Conservation (phyloP, 1,284 basidiomycete species). For the Stygiomarasmius scandens region DNA sequence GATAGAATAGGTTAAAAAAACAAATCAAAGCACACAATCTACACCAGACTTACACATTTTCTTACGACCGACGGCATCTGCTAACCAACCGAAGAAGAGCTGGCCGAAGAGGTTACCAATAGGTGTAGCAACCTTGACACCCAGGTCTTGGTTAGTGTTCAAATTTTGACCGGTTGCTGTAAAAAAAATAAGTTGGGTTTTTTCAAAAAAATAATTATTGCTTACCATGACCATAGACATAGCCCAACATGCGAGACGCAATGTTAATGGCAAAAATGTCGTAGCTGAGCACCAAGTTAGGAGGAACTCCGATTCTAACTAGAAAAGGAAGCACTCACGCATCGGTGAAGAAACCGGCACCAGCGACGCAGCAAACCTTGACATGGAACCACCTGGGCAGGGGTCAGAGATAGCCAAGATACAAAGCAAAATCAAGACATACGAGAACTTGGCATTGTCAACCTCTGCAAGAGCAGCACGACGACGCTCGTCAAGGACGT, state of each 20-base stretch:
- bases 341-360: slow-evolving; percentile 84
- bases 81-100: slow-evolving; percentile 72
- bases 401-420: background rate
- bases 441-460: slow-evolving; percentile 77
- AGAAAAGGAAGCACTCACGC: slow-evolving; percentile 48
- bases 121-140: slow-evolving; percentile 64
- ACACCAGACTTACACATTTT: slow-evolving; percentile 71
- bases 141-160: slow-evolving; percentile 60
- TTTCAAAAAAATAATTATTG: slow-evolving; percentile 3
- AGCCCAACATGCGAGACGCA: slow-evolving; percentile 71
- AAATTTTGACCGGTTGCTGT: slow-evolving; percentile 32
- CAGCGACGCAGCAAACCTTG: slow-evolving; percentile 73
- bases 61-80: slow-evolving; percentile 73
- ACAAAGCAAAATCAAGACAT: slow-evolving; percentile 23
- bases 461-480: slow-evolving; percentile 76
- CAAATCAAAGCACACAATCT: background rate
- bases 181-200: slow-evolving; percentile 34
- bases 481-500: slow-evolving; percentile 55
- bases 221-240: slow-evolving; percentile 67
- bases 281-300: slow-evolving; percentile 43
- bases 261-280: slow-evolving; percentile 81
- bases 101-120: slow-evolving; percentile 56
- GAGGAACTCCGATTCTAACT: background rate
- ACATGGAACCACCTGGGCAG: slow-evolving; percentile 62
- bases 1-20: slow-evolving; percentile 5